phyloP scores from a whole-genome alignment of 768 basidiomycete genomes.

The Mycena leptocephala region DNA sequence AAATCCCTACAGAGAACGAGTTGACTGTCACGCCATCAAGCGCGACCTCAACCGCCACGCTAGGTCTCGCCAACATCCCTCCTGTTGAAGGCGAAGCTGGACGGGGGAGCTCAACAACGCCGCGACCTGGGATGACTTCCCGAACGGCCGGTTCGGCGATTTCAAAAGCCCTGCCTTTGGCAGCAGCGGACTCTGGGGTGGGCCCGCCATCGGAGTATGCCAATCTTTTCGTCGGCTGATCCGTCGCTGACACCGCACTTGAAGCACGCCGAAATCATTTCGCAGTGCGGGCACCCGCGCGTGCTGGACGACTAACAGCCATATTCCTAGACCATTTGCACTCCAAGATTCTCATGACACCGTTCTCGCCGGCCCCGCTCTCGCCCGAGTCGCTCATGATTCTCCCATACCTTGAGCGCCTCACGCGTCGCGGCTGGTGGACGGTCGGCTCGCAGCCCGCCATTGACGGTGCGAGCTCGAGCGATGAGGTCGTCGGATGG shows the following conservation, averaged over 20 bases:
- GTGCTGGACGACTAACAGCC: constrained; percentile 76
- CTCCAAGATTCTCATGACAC: constrained; percentile 81
- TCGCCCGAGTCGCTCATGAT: constrained; percentile 89
- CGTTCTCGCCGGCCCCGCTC: constrained; percentile 90
- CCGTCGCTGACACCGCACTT: neutral
- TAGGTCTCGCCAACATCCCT: constrained; percentile 67
- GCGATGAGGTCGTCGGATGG: constrained; percentile 91
- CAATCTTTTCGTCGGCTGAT: neutral
- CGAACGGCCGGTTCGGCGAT: constrained; percentile 98
- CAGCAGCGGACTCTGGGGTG: constrained; percentile 83
- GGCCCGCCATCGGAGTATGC: constrained; percentile 72
- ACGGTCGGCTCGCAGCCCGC: constrained; percentile 98
- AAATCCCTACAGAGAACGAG: constrained; percentile 53
- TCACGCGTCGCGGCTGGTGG: constrained; percentile 92
- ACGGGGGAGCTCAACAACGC: constrained; percentile 83
- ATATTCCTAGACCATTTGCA: constrained; percentile 89
- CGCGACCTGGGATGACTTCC: constrained; percentile 94
- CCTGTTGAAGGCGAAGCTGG: constrained; percentile 71
- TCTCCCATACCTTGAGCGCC: constrained; percentile 79
- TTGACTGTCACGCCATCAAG: constrained; percentile 75
- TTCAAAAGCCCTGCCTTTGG: constrained; percentile 98
- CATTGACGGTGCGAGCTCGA: constrained; percentile 84
- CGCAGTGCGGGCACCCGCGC: constrained; percentile 85
- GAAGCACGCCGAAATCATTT: constrained; percentile 75
- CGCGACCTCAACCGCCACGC: constrained; percentile 76